These are phyloP conservation scores for Fusarium graminum DNA, from an alignment of 2,329 filamentous ascomycete species.

Conservation along the genomic window DNA sequence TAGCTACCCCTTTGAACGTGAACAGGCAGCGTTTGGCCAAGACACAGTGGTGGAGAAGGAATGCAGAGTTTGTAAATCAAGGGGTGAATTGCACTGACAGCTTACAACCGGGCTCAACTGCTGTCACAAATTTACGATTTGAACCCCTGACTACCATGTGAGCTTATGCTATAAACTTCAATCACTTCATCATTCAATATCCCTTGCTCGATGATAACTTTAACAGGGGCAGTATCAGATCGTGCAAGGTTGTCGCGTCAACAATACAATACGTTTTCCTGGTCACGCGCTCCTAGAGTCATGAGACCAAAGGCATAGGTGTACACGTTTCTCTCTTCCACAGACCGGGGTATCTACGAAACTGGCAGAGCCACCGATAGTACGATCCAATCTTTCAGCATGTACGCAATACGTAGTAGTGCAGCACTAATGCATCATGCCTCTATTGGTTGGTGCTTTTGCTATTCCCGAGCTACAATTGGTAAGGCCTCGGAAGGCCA, in stretches of 20 bases:
- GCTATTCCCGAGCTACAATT: not conserved
- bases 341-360: slow-evolving; percentile 1
- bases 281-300: not conserved
- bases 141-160: slow-evolving; percentile 3
- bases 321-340: not conserved
- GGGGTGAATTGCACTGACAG: slow-evolving; percentile 5
- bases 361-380: not conserved
- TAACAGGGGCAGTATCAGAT: not conserved
- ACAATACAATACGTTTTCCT: not conserved
- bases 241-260: not conserved
- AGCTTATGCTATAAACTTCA: not conserved
- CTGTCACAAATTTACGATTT: slow-evolving; percentile 11
- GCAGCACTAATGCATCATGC: slow-evolving; percentile 18
- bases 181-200: not conserved
- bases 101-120: not conserved
- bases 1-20: slow-evolving; percentile 9
- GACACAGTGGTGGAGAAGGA: slow-evolving; percentile 19
- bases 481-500: slow-evolving; percentile 8
- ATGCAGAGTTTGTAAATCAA: slow-evolving; percentile 16
- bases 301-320: not conserved
- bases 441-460: slow-evolving; percentile 7
- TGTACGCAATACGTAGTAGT: not conserved
- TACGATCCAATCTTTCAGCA: slow-evolving; percentile 6
- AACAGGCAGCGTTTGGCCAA: slow-evolving; percentile 23
- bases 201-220: not conserved